Evolutionary conservation across 108 stramenopile species (phyloP).

Genomic region (Asterionellopsis glacialis): DNA sequence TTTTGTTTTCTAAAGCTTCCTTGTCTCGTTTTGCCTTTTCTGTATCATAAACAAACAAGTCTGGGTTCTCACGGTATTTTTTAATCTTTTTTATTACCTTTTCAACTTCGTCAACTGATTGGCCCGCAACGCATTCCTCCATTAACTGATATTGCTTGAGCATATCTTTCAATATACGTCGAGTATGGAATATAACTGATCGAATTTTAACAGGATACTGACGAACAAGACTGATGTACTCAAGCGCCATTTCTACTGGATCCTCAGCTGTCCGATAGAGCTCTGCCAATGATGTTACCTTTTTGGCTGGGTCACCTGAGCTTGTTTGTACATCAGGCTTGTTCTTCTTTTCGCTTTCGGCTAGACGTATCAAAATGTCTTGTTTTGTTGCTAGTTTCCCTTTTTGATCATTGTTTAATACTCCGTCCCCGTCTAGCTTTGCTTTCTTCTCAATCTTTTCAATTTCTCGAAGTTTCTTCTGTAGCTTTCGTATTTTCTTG

Average conservation of each 20-base stretch:
- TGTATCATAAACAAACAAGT: conserved; percentile 69
- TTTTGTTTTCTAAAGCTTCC: conserved; percentile 61
- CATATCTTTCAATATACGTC: conserved; percentile 74
- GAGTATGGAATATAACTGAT: conserved; percentile 80
- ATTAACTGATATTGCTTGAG: conserved; percentile 77
- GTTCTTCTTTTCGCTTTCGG: conserved; percentile 6
- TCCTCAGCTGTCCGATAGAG: conserved; percentile 33
- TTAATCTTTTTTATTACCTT: conserved; percentile 43
- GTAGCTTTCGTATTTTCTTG: conserved; percentile 34
- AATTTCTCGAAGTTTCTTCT: conserved; percentile 66
- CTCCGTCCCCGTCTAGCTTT: conserved; percentile 21
- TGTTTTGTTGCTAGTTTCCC: conserved; percentile 39
- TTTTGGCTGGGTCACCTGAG: neutral
- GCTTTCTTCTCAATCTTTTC: conserved; percentile 38
- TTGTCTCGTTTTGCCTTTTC: conserved; percentile 62
- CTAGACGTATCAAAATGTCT: too few relatives aligned
- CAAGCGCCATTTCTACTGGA: conserved; percentile 51
- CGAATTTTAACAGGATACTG: conserved; percentile 76
- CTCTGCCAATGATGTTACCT: conserved; percentile 27
- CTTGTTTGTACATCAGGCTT: conserved; percentile 13
- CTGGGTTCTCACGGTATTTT: conserved; percentile 50
- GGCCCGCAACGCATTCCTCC: conserved; percentile 75
- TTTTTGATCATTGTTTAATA: conserved; percentile 43
- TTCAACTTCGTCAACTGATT: conserved; percentile 51
- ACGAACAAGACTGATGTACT: conserved; percentile 68